Evolutionary conservation across 2,329 filamentous ascomycete species (phyloP), one percentile per base, ranked within the genome.

Genomic region (Beauveria asiatica): DNA sequence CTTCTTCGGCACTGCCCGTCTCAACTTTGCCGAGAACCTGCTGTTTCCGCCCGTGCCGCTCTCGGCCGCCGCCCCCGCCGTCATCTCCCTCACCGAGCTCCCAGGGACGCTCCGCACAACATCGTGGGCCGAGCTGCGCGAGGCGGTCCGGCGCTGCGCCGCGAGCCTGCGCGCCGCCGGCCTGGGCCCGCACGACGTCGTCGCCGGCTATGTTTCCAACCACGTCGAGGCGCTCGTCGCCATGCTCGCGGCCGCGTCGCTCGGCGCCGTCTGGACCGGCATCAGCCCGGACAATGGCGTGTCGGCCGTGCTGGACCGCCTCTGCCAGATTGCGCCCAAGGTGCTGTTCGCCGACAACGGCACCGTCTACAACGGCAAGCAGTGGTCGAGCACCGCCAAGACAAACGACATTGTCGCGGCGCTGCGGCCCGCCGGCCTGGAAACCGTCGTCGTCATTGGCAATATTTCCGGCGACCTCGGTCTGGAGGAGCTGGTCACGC

Each of bases 21-120:
- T 97, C 65, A 99, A 97, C 73, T 97, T 97, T 71, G 92, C 93
- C 27, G 90, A 97, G 76, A 99, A 99, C 72, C 79, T 97, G 58
- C 84, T 99, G 3, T 97, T 87, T 71, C 93, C 93, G 3, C 79
- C 78, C 54, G 68, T 67, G 41, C 62, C 69, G 27, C 63, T 72
- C 39, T 76, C 87, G 64, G 82, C 86, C 55, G 73, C 84, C 50
- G 78, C 81, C 5, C 74, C 83, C 7, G 92, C 92, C 19, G 80
- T 96, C 50, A 88, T 97, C 67, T 89, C 88, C 27, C 87, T 84
- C 4, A 96, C 91, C 11, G 93, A 97, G 75, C 72, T 78, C 17
- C 84, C 83, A 16, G 80, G 83, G 55, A 82, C 89, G 67, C 77
- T 79, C 30, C 71, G 74, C 54, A 70, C 73, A 59, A 80, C 78